Evolutionary conservation across 306 rosid genomes (phyloP).

Genomic region (Rosa persica): DNA sequence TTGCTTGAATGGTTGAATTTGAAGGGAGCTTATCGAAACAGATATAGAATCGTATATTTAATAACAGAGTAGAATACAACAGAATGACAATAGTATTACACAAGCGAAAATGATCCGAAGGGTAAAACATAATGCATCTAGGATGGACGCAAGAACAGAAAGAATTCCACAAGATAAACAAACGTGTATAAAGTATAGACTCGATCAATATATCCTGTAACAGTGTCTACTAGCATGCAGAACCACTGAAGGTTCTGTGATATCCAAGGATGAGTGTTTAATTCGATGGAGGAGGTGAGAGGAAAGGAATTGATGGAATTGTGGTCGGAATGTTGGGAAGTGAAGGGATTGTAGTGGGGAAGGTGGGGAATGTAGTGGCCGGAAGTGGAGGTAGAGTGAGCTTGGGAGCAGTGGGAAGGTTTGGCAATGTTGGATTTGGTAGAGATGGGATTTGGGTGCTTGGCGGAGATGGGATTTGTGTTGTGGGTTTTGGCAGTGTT

Average conservation of each 20-base stretch:
- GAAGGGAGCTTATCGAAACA: not conserved
- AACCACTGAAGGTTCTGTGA: not conserved
- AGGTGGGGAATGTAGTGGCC: constrained; percentile 16
- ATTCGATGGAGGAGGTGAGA: constrained; percentile 28
- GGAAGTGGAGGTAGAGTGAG: constrained; percentile 23
- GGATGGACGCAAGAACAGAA: not conserved
- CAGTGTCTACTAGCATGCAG: not conserved
- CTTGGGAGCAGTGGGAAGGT: constrained; percentile 21
- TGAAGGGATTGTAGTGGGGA: constrained; percentile 20
- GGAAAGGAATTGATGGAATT: constrained; percentile 7
- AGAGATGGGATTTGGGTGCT: constrained; percentile 18
- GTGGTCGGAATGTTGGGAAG: constrained; percentile 27
- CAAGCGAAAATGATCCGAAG: not conserved
- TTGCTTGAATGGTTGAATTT: not conserved
- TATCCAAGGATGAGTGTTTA: not conserved
- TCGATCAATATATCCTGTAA: not conserved
- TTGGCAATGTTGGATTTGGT: constrained; percentile 16
- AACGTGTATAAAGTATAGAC: not conserved
- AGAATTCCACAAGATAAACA: not conserved
- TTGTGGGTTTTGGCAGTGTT: constrained; percentile 23
- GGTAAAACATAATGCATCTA: not conserved
- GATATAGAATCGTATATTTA: not conserved
- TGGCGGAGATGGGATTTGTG: constrained; percentile 5
- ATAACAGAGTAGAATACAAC: not conserved
- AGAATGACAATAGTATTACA: not conserved